Evolutionary conservation across 106 monocot genomes (phyloP), one percentile per base, ranked within the genome.

Genomic region (Dendrobium nobile): DNA sequence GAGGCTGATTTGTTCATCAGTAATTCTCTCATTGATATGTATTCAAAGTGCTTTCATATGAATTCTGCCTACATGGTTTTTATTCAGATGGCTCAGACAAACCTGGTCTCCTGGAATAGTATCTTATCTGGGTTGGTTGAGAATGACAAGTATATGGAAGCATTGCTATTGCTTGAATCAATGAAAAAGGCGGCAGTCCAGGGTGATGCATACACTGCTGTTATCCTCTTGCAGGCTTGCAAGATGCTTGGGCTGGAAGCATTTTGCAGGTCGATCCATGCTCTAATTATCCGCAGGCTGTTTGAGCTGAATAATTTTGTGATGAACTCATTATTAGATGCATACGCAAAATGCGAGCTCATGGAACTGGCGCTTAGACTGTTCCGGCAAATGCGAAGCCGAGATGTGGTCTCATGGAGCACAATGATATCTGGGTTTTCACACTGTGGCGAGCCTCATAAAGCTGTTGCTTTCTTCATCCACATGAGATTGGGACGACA

Each of bases 91-190:
- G 5, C 61, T 3, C 65, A 47, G 16, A 90, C 58, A 72, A 94
- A 92, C 72, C 28, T 83, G n/a, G 90, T 97, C 17, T 88, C 92
- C 0, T 98, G 97, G 97, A 94, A 98, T 75, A 89, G 87, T 42
- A 84, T 98, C 59, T 78, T 98, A 26, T 88, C 97, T 4, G 90
- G 97, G 15, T 79, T 94, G 45, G 80, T 92, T 22, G 84, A 81
- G 28, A 79, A 67, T 24, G 90, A 84, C 73, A 79, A 27, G 44
- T 78, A 79, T 47, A 7, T 28, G 8, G 91, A 92, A 77, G 97
- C 91, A 15, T 24, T 92, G 10, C 31, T 10, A 4, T 2, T 91
- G 54, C 87, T 86, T 40, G 40, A 79, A 81, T 86, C 80, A 2
- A 91, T 90, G 94, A 80, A 45, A 43, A 74, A 79, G 22, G 40